Base-by-base conservation (phyloP, 306 rosid genomes). In the Adenanthera pavonina region DNA sequence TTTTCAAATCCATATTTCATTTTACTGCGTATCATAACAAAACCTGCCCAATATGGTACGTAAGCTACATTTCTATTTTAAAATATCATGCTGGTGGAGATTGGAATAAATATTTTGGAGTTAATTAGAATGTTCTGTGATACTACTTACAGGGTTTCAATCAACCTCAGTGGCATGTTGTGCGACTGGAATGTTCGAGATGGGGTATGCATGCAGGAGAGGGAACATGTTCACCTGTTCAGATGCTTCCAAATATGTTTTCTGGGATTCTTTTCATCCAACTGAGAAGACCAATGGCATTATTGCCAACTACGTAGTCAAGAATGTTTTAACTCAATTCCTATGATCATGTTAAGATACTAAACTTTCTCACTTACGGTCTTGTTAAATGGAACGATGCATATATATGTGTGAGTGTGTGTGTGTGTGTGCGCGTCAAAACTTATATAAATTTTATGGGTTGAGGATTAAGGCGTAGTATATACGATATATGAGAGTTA, bases 151-250 rank as follows among this genome's bases (percentile, higher is more conserved):
- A 92, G 97, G 97, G 19, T 92, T 88, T 84, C 88, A 92, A 25
- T 88, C 67, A 16, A 74, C 71, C 8, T 86, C 84, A 51, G 72
- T 78, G 83, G 90, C 97, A 66, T 92, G 97, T 46, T 92, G 97
- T 81, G 88, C 91, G 0, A 89, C 95, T 5, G 95, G 97, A 53
- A 86, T 89, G 82, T 91, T 86, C 9, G 97, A 92, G 81, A 91
- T 92, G 94, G 88, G 97, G 54, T 92, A 91, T 33, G 85, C 92
- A 17, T 92, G 97, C 88, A 89, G 85, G 17, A 81, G 91, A n/a
- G 33, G 71, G 0, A 86, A 34, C 38, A 86, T 87, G 51, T 84
- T 76, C 38, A 92, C 91, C 38, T 92, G 97, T 80, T 57, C 46
- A 2, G 97, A 91, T 86, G 97, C 97, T 13, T 85, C 59, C 53